Percentiles rank a stretch among this genome's conserved stretches.
Evolutionary conservation across 192 early-diverging fungal genomes (phyloP).

Genomic region (Cetraspora pellucida): DNA sequence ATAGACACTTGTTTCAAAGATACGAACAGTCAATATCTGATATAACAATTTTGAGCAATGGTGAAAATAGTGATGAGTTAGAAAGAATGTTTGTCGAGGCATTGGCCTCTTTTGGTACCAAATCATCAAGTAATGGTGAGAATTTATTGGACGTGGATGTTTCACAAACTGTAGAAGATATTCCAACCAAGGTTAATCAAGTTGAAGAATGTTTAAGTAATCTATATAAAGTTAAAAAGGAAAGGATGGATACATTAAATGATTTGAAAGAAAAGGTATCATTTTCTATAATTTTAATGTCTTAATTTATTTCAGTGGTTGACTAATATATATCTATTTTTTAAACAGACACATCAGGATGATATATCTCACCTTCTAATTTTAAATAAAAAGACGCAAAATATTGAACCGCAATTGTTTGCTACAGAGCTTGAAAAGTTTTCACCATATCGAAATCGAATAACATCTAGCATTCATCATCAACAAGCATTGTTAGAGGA

Average conservation of each 20-base stretch:
- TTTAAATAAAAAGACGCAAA: constrained; percentile 71
- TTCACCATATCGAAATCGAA: constrained; percentile 72
- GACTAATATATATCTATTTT: background rate
- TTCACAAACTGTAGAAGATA: constrained; percentile 42
- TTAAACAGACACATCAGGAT: constrained; percentile 70
- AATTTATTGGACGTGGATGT: constrained; percentile 61
- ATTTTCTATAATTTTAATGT: background rate
- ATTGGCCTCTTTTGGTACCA: constrained; percentile 37
- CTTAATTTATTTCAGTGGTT: background rate
- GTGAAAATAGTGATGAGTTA: constrained; percentile 43
- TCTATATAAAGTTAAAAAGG: constrained; percentile 69
- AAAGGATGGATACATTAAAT: constrained; percentile 65
- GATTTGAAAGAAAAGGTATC: constrained; percentile 77
- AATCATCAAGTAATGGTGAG: constrained; percentile 36
- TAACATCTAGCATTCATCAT: constrained; percentile 71
- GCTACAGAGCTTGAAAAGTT: constrained; percentile 90
- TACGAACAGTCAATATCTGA: constrained; percentile 49
- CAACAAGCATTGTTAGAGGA: constrained; percentile 77
- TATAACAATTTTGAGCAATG: constrained; percentile 50
- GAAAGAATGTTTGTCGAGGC: constrained; percentile 49
- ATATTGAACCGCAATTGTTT: constrained; percentile 86
- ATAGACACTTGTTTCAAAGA: constrained; percentile 46
- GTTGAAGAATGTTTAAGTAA: constrained; percentile 66
- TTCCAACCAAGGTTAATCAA: constrained; percentile 58
- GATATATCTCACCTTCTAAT: constrained; percentile 84